Evolutionary conservation across 257 asterid genomes (phyloP), one percentile per base, ranked within the genome.

Genomic region (Solanum acaule): DNA sequence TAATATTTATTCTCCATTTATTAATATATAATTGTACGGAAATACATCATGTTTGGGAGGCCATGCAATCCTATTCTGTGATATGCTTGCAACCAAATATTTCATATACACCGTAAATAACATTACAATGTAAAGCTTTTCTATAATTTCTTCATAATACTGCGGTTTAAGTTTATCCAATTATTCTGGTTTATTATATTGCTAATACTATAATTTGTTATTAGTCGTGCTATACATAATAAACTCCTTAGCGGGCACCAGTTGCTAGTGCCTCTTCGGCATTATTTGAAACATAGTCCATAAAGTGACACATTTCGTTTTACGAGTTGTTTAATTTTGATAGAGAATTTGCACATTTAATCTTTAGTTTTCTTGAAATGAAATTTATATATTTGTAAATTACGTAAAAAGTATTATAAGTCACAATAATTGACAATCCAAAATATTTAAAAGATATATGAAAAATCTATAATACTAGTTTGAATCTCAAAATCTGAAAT

Each of bases 1-100:
- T 75, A 16, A 0, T 10, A 3, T 10, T 0, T 1, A 3, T 1
- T 1, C 0, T 72, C 4, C 4, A 3, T 31, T 67, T 1, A 0
- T 25, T 1, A 0, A 0, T 2, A 1, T 25, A 6, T 25, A 67
- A 2, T 5, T 16, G 9, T 4, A 1, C 0, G 0, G 6, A 10
- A 65, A 25, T 12, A n/a, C 71, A 9, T 61, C 70, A 25, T 29
- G 22, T 67, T 67, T 27, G 75, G 72, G 75, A 67, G 37, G 31
- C 10, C n/a, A n/a, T n/a, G n/a, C n/a, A n/a, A n/a, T n/a, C n/a
- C n/a, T 6, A 68, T 29, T 68, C 23, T 29, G 37, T 6, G 29
- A 29, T 14, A 68, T 33, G 11, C 38, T 68, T 14, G 20, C 76
- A 34, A 70, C 18, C 77, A 70, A 15, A 70, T 29, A 6, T 70